These are phyloP conservation scores for Neonectria punicea DNA, from an alignment of 2,329 filamentous ascomycete species.

Conservation along the genomic window DNA sequence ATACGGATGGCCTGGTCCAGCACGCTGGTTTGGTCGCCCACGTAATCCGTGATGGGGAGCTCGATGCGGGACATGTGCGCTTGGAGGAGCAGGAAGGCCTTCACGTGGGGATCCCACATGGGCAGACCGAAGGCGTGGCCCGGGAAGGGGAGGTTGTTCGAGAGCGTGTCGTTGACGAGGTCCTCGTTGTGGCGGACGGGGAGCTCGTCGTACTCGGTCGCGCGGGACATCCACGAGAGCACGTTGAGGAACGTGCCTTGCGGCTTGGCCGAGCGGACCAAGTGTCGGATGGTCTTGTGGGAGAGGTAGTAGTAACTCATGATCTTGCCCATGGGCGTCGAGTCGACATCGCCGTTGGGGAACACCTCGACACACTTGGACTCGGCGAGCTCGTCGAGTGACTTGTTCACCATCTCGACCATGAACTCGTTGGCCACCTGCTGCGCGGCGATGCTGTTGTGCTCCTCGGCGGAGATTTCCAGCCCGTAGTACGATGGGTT, in stretches of 20 bases:
- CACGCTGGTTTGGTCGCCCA: conserved; percentile 90
- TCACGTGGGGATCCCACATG: conserved; percentile 99
- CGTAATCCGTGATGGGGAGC: conserved; percentile 95
- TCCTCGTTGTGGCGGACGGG: conserved; percentile 99
- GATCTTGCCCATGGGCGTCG: conserved; percentile 94
- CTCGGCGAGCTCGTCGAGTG: conserved; percentile 81
- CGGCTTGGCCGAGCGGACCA: conserved; percentile 80
- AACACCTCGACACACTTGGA: conserved; percentile 87
- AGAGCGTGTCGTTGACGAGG: conserved; percentile 91
- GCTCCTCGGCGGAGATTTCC: conserved; percentile 90
- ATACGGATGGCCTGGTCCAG: conserved; percentile 97
- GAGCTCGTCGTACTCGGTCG: conserved; percentile 96
- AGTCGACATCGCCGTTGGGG: conserved; percentile 87
- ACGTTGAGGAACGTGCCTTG: conserved; percentile 83
- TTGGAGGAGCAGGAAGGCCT: conserved; percentile 92
- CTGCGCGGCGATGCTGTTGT: conserved; percentile 87
- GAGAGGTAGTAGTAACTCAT: conserved; percentile 99
- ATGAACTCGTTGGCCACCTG: conserved; percentile 93
- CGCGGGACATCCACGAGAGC: conserved; percentile 90
- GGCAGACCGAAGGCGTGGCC: conserved; percentile 75
- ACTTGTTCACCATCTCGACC: conserved; percentile 90
- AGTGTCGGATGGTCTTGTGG: conserved; percentile 90
- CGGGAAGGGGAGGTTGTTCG: conserved; percentile 77
- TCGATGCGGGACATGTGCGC: conserved; percentile 94
- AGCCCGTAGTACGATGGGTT: conserved; percentile 98